These are phyloP conservation scores for Quercus engelmannii DNA, from an alignment of 306 rosid species.

Conservation along the genomic window DNA sequence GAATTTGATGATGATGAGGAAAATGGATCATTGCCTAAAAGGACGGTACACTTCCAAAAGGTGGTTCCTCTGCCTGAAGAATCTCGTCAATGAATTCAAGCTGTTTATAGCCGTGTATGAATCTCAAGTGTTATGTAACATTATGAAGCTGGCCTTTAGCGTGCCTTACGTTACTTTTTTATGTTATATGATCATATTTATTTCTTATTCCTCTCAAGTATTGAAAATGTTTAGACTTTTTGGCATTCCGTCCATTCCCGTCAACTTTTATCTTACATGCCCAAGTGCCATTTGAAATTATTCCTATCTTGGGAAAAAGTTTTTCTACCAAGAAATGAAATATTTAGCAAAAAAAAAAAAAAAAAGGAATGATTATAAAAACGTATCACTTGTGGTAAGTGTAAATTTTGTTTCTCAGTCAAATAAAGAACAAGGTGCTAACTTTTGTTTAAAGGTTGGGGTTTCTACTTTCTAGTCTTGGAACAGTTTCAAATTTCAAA, in stretches of 20 bases:
- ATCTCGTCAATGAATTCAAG: constrained; percentile 68
- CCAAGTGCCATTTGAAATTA: neutral
- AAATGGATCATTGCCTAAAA: constrained; percentile 91
- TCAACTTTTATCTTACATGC: too few species aligned
- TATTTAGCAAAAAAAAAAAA: too few species aligned
- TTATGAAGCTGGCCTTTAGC: constrained; percentile 19
- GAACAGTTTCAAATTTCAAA: constrained; percentile 2
- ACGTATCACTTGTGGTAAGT: too few species aligned
- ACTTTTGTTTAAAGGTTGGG: neutral
- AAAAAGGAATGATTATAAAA: too few species aligned
- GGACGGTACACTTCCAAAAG: constrained; percentile 81
- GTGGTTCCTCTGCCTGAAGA: constrained; percentile 95
- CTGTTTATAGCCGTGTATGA: constrained; percentile 37
- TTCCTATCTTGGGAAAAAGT: neutral
- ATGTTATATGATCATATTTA: too few species aligned
- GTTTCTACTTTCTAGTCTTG: neutral
- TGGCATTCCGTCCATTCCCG: too few species aligned
- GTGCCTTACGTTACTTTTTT: constrained; percentile 1
- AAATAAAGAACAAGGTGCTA: neutral
- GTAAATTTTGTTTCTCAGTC: too few species aligned
- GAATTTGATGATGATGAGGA: constrained; percentile 98
- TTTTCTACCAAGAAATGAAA: too few species aligned
- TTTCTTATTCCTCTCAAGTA: too few species aligned
- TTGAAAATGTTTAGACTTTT: too few species aligned
- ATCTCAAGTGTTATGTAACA: constrained; percentile 2